phyloP scores from a whole-genome alignment of 177 flowering plant species.

The Tripterygium wilfordii region DNA sequence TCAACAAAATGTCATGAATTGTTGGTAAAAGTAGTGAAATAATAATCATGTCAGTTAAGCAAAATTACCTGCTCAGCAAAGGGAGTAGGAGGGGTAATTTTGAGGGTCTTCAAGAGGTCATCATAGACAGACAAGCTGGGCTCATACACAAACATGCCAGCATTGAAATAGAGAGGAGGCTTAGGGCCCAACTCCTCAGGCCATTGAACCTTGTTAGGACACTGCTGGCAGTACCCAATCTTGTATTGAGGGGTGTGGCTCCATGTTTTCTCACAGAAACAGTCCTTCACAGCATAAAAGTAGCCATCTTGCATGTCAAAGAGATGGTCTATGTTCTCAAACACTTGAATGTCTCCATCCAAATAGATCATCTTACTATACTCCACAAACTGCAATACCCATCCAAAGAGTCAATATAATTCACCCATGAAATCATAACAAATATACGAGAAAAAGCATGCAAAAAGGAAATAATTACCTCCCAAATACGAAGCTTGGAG shows the following conservation, averaged over 20 bases:
- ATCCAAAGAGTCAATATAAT: not conserved
- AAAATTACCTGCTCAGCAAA: constrained; percentile 64
- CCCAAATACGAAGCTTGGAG: constrained; percentile 72
- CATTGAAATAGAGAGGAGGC: constrained; percentile 68
- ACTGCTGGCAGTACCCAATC: constrained; percentile 86
- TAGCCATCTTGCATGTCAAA: constrained; percentile 58
- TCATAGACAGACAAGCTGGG: constrained; percentile 39
- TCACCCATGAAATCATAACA: not conserved
- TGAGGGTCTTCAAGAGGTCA: constrained; percentile 32
- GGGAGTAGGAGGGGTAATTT: constrained; percentile 38
- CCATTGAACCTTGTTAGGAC: constrained; percentile 72
- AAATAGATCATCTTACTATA: constrained; percentile 81
- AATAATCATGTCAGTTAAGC: not conserved
- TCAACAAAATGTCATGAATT: too few species aligned
- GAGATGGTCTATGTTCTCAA: constrained; percentile 81
- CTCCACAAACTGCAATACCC: constrained; percentile 74
- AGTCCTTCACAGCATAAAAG: constrained; percentile 78
- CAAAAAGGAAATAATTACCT: constrained; percentile 25
- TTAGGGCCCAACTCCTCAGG: constrained; percentile 48
- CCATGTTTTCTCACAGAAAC: constrained; percentile 79
- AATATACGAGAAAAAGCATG: not conserved
- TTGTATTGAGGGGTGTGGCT: constrained; percentile 60
- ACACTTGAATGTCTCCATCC: constrained; percentile 93
- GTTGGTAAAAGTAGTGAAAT: not conserved
- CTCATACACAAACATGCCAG: constrained; percentile 61